These are phyloP conservation scores for Paraphoma sp. DNA, from an alignment of 2,329 filamentous ascomycete species.

Conservation along the genomic window DNA sequence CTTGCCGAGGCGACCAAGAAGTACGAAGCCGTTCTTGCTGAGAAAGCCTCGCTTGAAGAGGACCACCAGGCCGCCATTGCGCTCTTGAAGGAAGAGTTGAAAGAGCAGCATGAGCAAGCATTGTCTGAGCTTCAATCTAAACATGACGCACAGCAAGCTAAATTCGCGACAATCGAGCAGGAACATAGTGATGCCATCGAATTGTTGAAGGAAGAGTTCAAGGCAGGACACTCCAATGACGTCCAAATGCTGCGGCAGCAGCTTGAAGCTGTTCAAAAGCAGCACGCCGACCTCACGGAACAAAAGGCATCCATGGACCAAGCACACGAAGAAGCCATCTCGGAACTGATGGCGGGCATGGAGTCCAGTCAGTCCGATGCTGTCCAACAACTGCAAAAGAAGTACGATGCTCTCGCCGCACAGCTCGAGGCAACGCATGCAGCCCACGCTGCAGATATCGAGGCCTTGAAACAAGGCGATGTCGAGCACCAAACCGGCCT, in stretches of 20 bases:
- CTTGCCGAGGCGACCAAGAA: conserved; percentile 29
- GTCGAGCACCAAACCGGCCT: conserved; percentile 20
- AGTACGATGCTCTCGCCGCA: conserved; percentile 35
- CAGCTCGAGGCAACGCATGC: conserved; percentile 26
- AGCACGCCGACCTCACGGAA: conserved; percentile 34
- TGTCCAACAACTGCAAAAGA: conserved; percentile 41
- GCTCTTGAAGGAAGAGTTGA: conserved; percentile 33
- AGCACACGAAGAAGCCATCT: conserved; percentile 45
- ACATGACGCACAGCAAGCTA: conserved; percentile 28
- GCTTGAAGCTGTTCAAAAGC: conserved; percentile 35
- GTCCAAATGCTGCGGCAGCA: conserved; percentile 29
- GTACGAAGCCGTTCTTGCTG: conserved; percentile 33
- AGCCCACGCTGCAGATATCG: conserved; percentile 29
- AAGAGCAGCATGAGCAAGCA: conserved; percentile 32
- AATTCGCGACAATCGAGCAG: conserved; percentile 31
- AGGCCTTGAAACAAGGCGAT: conserved; percentile 22
- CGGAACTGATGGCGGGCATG: conserved; percentile 44
- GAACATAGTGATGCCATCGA: conserved; percentile 42
- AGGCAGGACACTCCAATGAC: conserved; percentile 37
- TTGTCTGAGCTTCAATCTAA: conserved; percentile 33
- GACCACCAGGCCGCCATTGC: conserved; percentile 37
- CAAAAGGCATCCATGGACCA: conserved; percentile 37
- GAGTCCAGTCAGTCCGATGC: conserved; percentile 41
- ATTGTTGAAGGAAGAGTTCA: conserved; percentile 36
- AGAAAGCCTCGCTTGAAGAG: conserved; percentile 35